Evolutionary conservation across 148 eudicot species (phyloP), one percentile per base, ranked within the genome.

Genomic region (Amaranthus hypochondriacus): DNA sequence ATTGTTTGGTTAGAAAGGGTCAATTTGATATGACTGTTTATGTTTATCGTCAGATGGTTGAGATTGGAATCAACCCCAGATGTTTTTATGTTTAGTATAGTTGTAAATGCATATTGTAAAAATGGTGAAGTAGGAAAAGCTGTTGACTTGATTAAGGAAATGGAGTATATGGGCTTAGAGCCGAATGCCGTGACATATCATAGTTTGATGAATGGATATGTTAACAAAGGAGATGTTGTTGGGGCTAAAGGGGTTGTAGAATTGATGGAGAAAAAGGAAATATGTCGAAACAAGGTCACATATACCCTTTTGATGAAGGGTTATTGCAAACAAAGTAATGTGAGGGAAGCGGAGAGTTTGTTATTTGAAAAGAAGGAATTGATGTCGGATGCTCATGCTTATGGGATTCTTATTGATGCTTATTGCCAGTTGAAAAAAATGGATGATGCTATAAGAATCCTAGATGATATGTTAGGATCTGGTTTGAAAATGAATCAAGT

Each of bases 61-160:
- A 81, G 62, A 61, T 85, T 21, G 96, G 93, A 73, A 55, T 91
- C 65, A 65, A 48, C 7, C n/a, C 88, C 92, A 4, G 97, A 94
- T 85, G 88, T 88, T 52, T 89, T 74, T 78, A 89, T 85, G 48
- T 85, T 82, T 87, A 82, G 85, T 0, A 88, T 94, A 54, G 77
- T 94, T 69, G 93, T 91, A 46, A 85, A 88, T 81, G 98, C 97
- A 0, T 87, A 86, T 74, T 88, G 97, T 79, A 89, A 84, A 73
- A 77, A 61, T 67, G 81, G 84, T 1, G 68, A 67, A 47, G 71
- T 81, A 21, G 66, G 62, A 39, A 56, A 70, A 74, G 87, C 84
- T n/a, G 55, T 70, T 59, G 68, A 62, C 8, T 61, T 72, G 66
- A 48, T 81, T 0, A 52, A 70, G 39, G 74, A 73, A 42, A 81